Evolutionary conservation across 2,329 filamentous ascomycete genomes (phyloP), one percentile per base, ranked within the genome.

Genomic region (Setomelanomma holmii): DNA sequence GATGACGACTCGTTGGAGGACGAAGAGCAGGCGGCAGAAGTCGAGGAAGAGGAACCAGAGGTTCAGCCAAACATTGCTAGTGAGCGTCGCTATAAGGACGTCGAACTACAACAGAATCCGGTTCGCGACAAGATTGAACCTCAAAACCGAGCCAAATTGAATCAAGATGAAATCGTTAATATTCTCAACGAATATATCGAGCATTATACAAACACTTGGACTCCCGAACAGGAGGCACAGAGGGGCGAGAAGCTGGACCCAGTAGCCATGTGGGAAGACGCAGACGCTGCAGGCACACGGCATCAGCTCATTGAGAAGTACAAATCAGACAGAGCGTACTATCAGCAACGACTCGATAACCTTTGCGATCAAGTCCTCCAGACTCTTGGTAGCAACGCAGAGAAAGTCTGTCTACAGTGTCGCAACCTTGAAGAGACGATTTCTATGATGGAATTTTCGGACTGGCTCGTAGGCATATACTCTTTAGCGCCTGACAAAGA

Each of bases 391-490:
- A 74, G 30, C 10, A 82, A 76, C 6, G 75, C 77, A 19, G 63
- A 72, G 1, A 79, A 86, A 12, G 67, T 95, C 12, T 75, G 78
- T 21, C 75, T 73, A 5, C 83, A 86, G 61, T 86, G 86, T 42
- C 73, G 76, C 10, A 81, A 76, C 30, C 76, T 96, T 48, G 86
- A 93, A 53, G 76, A 79, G 4, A 91, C 81, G 3, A 74, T 96
- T 1, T 81, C 84, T 30, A 82, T 89, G 48, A 82, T 83, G 42
- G 77, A 87, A 63, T 72, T 83, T 34, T 69, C 80, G 7, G 64
- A 67, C 22, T 85, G 80, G 79, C 77, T 77, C 42, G 19, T 57
- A 3, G 47, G 39, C 1, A 59, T 71, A 7, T 70, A 68, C 53
- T 47, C 51, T 16, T 12, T 55, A 24, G 42, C 50, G 12, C 49